These are phyloP conservation scores for Fomes fomentarius DNA, from an alignment of 1,284 basidiomycete genomes.

Conservation along the genomic window DNA sequence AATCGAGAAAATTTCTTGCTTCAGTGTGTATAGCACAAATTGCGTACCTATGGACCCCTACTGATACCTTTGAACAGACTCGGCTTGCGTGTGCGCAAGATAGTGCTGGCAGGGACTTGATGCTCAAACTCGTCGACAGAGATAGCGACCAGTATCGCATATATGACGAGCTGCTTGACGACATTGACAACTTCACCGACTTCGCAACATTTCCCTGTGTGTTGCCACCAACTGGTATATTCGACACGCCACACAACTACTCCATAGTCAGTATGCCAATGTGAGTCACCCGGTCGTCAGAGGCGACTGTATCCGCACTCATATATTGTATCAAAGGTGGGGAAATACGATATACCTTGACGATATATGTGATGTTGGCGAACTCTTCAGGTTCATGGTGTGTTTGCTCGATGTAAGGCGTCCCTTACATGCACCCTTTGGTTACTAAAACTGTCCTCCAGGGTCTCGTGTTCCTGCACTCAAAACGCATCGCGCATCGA, in stretches of 20 bases:
- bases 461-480: constrained; percentile 9
- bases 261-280: constrained; percentile 7
- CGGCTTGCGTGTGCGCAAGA: not conserved
- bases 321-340: not conserved
- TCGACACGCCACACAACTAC: constrained; percentile 4
- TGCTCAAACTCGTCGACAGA: constrained; percentile 3
- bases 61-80: not conserved
- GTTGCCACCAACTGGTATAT: constrained; percentile 4
- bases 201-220: not conserved
- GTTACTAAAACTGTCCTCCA: not conserved
- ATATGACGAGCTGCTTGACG: not conserved
- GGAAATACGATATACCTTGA: not conserved
- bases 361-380: not conserved
- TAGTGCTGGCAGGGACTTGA: not conserved
- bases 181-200: not conserved
- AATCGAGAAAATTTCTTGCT: not conserved
- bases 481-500: constrained; percentile 2
- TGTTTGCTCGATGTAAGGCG: constrained; percentile 5
- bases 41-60: too few species aligned
- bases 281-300: not conserved
- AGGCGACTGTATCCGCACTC: not conserved
- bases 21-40: not conserved
- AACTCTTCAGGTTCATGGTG: not conserved
- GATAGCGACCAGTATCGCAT: not conserved
- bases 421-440: too few species aligned